Evolutionary conservation across 1,284 basidiomycete species (phyloP), one percentile per base, ranked within the genome.

Genomic region (Neotropicomus parvogracilis): DNA sequence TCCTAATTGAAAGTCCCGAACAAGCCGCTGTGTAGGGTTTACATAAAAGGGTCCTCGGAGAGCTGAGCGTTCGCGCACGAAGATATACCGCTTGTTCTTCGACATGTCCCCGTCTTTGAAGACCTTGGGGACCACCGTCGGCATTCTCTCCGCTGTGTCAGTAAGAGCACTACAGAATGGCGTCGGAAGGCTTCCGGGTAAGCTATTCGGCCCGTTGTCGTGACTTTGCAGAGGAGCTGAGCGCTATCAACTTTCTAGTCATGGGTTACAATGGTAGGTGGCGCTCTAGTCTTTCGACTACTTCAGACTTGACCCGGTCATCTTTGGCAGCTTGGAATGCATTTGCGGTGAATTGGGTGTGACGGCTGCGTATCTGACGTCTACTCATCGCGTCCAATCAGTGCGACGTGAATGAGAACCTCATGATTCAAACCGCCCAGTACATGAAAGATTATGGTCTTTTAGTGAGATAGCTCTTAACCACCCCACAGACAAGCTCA

Each of bases 391-490:
- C 35, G 12, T 32, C 29, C n/a, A 24, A 28, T 41, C 20, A 65
- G 59, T 62, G 59, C 48, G 49, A 52, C 20, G 63, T 62, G 26
- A 71, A 77, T 45, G 78, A 81, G 54, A 67, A 62, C 1, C 56
- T 79, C 6, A 65, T 82, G 14, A 51, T 79, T 1, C 64, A 76
- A 48, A 76, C 75, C 7, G 76, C 79, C 6, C 55, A 67, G 4
- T 64, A 74, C 24, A 74, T 82, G 68, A 74, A 71, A 58, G 65
- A 67, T 0, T 68, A 74, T 12, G 78, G 78, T 12, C 69, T 81
- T 55, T 70, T 21, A 61, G 70, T 61, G 69, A 70, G 48, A 50
- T n/a, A 40, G 1, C 24, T 38, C 8, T 10, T 19, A 8, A 13
- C 13, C 3, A 13, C 11, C 9, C 21, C 13, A 24, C 17, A 27